phyloP scores from a whole-genome alignment of 176 grass and related monocot genomes.

The Raddia distichophylla region DNA sequence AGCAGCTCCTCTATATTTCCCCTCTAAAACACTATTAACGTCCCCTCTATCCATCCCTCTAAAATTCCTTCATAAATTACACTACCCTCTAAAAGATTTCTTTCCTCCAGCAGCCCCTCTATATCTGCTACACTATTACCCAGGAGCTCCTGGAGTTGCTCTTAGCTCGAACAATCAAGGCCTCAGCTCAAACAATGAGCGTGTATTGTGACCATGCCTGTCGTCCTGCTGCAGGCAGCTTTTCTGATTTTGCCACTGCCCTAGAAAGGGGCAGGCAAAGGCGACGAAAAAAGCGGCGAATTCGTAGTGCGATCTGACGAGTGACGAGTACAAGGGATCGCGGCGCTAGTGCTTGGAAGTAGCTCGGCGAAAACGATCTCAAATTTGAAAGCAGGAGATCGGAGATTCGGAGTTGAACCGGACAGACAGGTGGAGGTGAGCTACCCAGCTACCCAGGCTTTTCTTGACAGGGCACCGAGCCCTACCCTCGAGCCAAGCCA shows the following conservation, averaged over 20 bases:
- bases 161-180: no score
- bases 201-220: no score
- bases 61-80: no score
- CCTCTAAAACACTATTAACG: no score
- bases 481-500: no score
- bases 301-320: conserved; percentile 1
- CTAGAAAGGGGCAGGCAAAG: not conserved
- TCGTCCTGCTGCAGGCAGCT: not conserved
- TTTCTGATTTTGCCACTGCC: not conserved
- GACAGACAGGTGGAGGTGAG: not conserved
- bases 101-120: no score
- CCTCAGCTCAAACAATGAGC: no score
- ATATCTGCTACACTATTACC: no score
- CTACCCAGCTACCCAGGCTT: not conserved
- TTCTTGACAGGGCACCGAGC: not conserved
- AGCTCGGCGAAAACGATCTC: not conserved
- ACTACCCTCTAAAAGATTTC: no score
- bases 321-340: not conserved
- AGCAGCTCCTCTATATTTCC: no score
- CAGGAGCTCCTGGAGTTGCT: no score
- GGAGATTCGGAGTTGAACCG: not conserved
- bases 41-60: no score
- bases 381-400: not conserved
- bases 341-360: not conserved
- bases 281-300: not conserved